Conservation (phyloP, 1,284 basidiomycete species). For the Moesziomyces parantarcticus region DNA sequence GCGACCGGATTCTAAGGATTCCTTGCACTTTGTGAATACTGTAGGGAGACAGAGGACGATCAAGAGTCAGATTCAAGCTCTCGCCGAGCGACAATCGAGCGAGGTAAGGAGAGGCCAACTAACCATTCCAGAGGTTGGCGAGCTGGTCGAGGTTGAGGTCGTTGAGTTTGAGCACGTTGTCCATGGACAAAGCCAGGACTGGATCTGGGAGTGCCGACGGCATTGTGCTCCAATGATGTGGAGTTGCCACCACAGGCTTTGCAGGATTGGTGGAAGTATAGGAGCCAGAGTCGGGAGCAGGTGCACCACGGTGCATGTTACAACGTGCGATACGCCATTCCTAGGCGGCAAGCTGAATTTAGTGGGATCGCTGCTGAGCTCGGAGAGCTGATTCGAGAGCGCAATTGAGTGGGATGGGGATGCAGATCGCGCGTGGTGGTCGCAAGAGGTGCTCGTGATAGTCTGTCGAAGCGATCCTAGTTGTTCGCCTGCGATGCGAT, state of each 20-base stretch:
- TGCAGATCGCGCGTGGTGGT: no score
- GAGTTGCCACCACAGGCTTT: slow-evolving; percentile 5
- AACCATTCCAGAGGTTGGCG: slow-evolving; percentile 59
- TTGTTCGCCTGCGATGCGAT: background rate
- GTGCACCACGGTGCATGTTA: slow-evolving; percentile 36
- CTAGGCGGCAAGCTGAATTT: slow-evolving; percentile 5
- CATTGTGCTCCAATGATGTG: slow-evolving; percentile 29
- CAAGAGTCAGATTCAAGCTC: no score
- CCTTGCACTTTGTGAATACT: slow-evolving; percentile 87
- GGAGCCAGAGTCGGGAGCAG: slow-evolving; percentile 4
- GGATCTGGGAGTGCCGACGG: slow-evolving; percentile 50
- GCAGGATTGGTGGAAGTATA: slow-evolving; percentile 2
- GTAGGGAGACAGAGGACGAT: background rate
- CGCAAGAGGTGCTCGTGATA: no score
- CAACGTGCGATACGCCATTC: slow-evolving; percentile 28
- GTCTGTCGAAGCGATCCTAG: background rate
- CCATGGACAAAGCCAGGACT: slow-evolving; percentile 56
- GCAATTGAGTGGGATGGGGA: no score
- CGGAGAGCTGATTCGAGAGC: no score
- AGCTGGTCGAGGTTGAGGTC: slow-evolving; percentile 56
- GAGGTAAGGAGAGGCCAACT: slow-evolving; percentile 74
- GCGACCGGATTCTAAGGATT: slow-evolving; percentile 78
- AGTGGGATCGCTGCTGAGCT: no score
- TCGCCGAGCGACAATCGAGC: background rate
- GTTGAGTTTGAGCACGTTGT: slow-evolving; percentile 54